Evolutionary conservation across 2,329 filamentous ascomycete species (phyloP), one percentile per base, ranked within the genome.

Genomic region (Raffaelea ambrosiae): DNA sequence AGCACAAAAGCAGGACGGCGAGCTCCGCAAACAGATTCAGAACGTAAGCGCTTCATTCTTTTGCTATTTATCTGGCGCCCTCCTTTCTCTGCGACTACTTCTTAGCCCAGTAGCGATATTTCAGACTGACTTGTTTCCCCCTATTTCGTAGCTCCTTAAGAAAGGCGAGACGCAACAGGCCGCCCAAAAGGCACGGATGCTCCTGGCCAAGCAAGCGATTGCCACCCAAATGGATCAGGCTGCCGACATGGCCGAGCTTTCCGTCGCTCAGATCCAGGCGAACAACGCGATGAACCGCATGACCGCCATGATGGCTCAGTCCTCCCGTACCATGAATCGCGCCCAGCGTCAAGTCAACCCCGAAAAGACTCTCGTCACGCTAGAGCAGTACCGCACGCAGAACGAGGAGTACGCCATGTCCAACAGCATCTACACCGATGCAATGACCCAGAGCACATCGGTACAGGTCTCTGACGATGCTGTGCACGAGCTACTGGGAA

Each of bases 371-470:
- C 74, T 81, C 54, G 65, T 75, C 43, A 78, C 77, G 8, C 71
- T 81, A 54, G 77, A 81, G 59, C 74, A 79, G 58, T 79, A 77
- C 70, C 75, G 74, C 61, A 66, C 72, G 53, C 77, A 81, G 59
- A 81, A 79, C 65, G 77, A 81, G 61, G 77, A 81, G 57, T 80
- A 80, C 63, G 74, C 76, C 63, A 77, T 81, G 68, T 74, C 70
- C 61, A 80, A 79, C 63, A 76, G 82, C 56, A 88, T 90, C 66
- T 93, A 93, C 66, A 87, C 91, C 65, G 88, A 90, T 60, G 86
- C 88, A 51, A 91, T 90, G 53, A 81, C 79, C 20, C 83, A 85
- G 51, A 85, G 84, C 35, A 94, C 88, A 1, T 63, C 86, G 66
- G 59, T 84, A 70, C 62, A 86, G 72, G 64, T 90, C 69, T 68